Evolutionary conservation across 2,329 filamentous ascomycete species (phyloP), one percentile per base, ranked within the genome.

Genomic region (Cadophora sp.): DNA sequence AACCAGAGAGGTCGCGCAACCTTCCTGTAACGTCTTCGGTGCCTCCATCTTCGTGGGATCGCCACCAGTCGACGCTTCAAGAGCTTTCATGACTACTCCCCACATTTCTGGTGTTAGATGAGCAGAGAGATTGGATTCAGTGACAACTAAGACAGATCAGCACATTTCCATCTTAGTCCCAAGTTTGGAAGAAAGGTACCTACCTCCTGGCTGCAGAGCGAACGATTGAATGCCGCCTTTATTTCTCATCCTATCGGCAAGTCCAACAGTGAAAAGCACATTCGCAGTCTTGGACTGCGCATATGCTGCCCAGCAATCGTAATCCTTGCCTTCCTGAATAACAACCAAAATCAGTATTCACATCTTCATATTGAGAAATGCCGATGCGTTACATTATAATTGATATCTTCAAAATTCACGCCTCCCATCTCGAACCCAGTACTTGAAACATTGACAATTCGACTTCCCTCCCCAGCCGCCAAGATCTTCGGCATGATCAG

Each of bases 251-350:
- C 74, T 78, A 24, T 77, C 71, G 0, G 76, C 76, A 14, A 80
- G 68, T 7, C 64, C 71, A 34, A 72, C 71, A 3, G 73, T 69
- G 64, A 79, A 80, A 56, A 81, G 75, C 9, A 83, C 79, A 48
- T 82, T 80, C 0, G 80, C 80, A 2, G 80, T 79, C 68, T 84
- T 83, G 48, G 80, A 80, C 70, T 82, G 80, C 1, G 76, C 78
- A 69, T 84, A 83, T 4, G 79, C 81, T 16, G 71, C 68, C 79
- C 80, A 81, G 1, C 69, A 68, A 43, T 75, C 68, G 46, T 75
- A 75, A 3, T 66, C 67, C 11, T 68, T 65, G n/a, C 64, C 58
- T 1, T 68, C 59, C 65, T 71, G 31, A 11, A 4, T n/a, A 65
- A 5, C 4, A 7, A 22, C 71, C 68, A 0, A 81, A 80, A 31